These are phyloP conservation scores for Hypoxylon crocopeplum DNA, from an alignment of 495 filamentous ascomycete genomes.

Conservation along the genomic window DNA sequence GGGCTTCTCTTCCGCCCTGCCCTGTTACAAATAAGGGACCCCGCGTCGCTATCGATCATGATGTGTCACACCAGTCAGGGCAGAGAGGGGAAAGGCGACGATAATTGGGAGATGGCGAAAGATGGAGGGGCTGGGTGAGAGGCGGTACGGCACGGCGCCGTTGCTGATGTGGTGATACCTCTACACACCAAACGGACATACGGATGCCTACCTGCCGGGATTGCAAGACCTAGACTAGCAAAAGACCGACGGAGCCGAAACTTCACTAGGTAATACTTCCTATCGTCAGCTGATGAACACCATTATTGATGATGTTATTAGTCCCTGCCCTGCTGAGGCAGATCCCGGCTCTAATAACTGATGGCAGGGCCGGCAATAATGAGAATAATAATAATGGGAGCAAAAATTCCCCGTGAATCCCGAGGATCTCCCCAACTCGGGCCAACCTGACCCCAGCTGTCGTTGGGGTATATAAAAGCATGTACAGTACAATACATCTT, in stretches of 20 bases:
- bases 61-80: constrained; percentile 35
- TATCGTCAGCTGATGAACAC: constrained; percentile 36
- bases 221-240: constrained; percentile 16
- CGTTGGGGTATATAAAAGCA: constrained; percentile 4
- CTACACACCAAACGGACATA: constrained; percentile 19
- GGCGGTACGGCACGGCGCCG: constrained; percentile 32
- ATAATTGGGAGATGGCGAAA: constrained; percentile 24
- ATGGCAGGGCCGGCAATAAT: constrained; percentile 12
- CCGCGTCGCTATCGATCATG: constrained; percentile 13
- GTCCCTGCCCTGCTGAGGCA: constrained; percentile 17
- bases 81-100: constrained; percentile 29
- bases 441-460: constrained; percentile 4
- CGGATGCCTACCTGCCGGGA: constrained; percentile 15
- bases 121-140: constrained; percentile 13
- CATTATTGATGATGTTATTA: constrained; percentile 20
- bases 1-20: constrained; percentile 16
- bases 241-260: constrained; percentile 28
- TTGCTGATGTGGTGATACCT: constrained; percentile 32
- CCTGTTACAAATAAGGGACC: constrained; percentile 1
- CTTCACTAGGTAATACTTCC: constrained; percentile 16
- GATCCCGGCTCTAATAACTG: constrained; percentile 17
- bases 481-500: constrained; percentile 30
- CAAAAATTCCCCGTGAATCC: constrained; percentile 22
- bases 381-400: constrained; percentile 12
- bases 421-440: constrained; percentile 16